A percentile compares a stretch with the other conserved stretches of the same genome.
phyloP scores from a whole-genome alignment of 805 yeast species.

The Kluyveromyces lactis region DNA sequence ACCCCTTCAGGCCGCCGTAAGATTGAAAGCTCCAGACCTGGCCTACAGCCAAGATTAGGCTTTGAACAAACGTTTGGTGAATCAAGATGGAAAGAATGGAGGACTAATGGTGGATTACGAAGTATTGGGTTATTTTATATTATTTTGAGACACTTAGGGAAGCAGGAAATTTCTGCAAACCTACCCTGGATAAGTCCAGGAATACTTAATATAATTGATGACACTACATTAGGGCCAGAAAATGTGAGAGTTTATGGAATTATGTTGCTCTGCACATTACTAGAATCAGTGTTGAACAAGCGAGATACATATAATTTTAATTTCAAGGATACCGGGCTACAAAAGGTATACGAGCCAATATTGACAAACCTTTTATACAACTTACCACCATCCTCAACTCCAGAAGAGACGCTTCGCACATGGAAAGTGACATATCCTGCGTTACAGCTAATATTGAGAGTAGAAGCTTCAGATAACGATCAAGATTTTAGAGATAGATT shows the following conservation, averaged over 20 bases:
- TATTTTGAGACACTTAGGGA: slow-evolving; percentile 12
- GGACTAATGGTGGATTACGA: slow-evolving; percentile 16
- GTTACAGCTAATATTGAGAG: slow-evolving; percentile 13
- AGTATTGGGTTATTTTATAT: slow-evolving; percentile 20
- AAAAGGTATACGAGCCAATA: slow-evolving; percentile 19
- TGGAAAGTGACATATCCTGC: slow-evolving; percentile 18
- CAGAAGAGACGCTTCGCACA: slow-evolving; percentile 11
- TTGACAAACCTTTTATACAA: slow-evolving; percentile 20
- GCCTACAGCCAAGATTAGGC: slow-evolving; percentile 5
- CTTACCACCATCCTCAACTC: slow-evolving; percentile 21
- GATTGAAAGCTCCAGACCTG: not conserved
- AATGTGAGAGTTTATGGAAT: slow-evolving; percentile 22
- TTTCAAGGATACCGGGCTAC: slow-evolving; percentile 21
- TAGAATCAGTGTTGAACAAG: slow-evolving; percentile 11
- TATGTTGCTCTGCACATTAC: slow-evolving; percentile 12
- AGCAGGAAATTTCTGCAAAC: slow-evolving; percentile 18
- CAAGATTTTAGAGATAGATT: slow-evolving; percentile 7
- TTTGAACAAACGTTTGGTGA: slow-evolving; percentile 13
- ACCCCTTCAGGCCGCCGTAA: slow-evolving; percentile 1
- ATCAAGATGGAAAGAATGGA: slow-evolving; percentile 16
- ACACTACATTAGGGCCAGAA: slow-evolving; percentile 17
- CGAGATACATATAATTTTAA: slow-evolving; percentile 5
- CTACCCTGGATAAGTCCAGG: slow-evolving; percentile 30
- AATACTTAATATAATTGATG: slow-evolving; percentile 24
- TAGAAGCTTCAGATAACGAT: slow-evolving; percentile 9